Base-by-base conservation (phyloP, 768 basidiomycete genomes). In the Amanita phalloides region DNA sequence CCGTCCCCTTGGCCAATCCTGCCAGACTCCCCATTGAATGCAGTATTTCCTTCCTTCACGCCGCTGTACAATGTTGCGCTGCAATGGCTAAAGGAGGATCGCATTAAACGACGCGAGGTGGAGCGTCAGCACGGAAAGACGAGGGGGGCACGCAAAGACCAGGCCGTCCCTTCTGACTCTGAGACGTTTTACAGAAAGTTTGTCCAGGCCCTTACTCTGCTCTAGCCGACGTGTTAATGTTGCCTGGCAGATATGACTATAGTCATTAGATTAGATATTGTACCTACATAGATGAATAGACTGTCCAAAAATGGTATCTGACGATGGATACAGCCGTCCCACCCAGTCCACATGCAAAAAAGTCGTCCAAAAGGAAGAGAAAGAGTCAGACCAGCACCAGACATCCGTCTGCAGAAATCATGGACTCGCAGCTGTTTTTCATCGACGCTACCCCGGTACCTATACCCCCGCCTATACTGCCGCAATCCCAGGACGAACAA, bases 171-270 rank as follows among this genome's bases (percentile, higher is more conserved):
- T 14, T 75, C 79, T 6, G 84, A 91, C 60, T 86, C 86, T 6
- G 91, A 93, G 64, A 77, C 74, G 1, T 95, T 95, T 62, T 95
- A 91, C 64, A 79, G 70, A 60, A 90, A 89, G 90, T 89, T 57
- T 48, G 82, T 64, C 63, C 42, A 69, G 63, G 51, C 65, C 56
- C 56, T 38, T 38, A 2, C 20, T 43, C 10, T 8, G 41, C 32
- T n/a, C 13, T 17, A 3, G 13, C 28, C 6, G 32, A 13, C 23
- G 26, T 21, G 30, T 38, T 46, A 26, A 45, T 11, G 21, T 26
- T 25, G 36, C 17, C 9, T 25, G 26, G 3, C 45, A 74, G 72
- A 56, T 74, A 74, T 55, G 72, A 74, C 50, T 75, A 75, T 48
- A 65, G 62, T 39, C 73, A 73, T 57, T 73, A 63, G 61, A 44